Percentiles rank a stretch among this genome's conserved stretches.
Conservation (phyloP, 1,284 basidiomycete species). For the Agaricales sp. region DNA sequence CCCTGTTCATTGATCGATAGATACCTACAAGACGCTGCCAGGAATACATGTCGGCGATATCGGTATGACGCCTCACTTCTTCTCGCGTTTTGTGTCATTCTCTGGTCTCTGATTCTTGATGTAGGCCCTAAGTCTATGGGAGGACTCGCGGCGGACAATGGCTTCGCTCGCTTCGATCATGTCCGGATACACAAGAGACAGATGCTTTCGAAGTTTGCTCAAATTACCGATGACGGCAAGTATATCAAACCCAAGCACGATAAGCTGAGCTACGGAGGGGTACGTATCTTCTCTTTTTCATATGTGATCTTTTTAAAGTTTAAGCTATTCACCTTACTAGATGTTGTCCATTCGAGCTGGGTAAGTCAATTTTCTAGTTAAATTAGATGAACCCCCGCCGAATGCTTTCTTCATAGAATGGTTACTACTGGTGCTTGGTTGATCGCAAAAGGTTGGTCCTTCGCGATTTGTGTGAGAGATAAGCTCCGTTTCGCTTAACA, state of each 20-base stretch:
- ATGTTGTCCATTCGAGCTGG: slow-evolving; percentile 63
- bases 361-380: slow-evolving; percentile 23
- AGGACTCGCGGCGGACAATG: slow-evolving; percentile 56
- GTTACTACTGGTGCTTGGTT: slow-evolving; percentile 47
- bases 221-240: slow-evolving; percentile 55
- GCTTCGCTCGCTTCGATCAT: slow-evolving; percentile 59
- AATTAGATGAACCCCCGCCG: too few species aligned
- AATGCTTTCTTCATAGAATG: slow-evolving; percentile 32
- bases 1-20: slow-evolving; percentile 26
- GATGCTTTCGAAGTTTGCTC: slow-evolving; percentile 71
- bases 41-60: slow-evolving; percentile 71
- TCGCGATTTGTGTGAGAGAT: neutral
- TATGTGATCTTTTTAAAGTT: slow-evolving; percentile 1
- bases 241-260: slow-evolving; percentile 65
- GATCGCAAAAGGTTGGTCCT: slow-evolving; percentile 42
- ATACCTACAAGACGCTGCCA: slow-evolving; percentile 49
- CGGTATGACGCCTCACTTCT: slow-evolving; percentile 24
- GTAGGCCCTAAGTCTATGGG: slow-evolving; percentile 55
- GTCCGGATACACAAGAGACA: slow-evolving; percentile 65
- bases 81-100: neutral
- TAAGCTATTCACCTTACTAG: slow-evolving; percentile 22
- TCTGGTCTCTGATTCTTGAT: neutral
- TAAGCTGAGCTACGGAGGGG: slow-evolving; percentile 72
- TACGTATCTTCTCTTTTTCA: slow-evolving; percentile 23
- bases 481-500: neutral